Evolutionary conservation across 2,329 filamentous ascomycete genomes (phyloP), one percentile per base, ranked within the genome.

Genomic region (Pseudocercospora fijiensis): DNA sequence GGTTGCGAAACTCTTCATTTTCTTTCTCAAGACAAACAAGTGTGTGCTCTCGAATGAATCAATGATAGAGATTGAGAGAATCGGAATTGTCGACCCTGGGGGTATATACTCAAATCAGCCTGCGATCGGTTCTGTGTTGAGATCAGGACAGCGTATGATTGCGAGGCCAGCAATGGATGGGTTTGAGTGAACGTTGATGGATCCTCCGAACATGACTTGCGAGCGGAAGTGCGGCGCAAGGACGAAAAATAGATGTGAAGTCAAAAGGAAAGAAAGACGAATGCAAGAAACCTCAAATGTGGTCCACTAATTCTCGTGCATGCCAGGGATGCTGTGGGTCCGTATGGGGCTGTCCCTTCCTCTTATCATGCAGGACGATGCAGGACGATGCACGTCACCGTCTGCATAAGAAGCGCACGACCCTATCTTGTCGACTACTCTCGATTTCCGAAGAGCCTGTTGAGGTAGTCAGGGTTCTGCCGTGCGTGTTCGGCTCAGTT

Each of bases 251-350:
- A 45, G 43, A 49, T 22, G 45, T 49, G 45, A 49, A 49, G 45
- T 49, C 45, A 49, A 24, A 49, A 49, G 45, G 24, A 33, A 33
- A 33, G 30, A 33, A 30, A 33, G 37, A 41, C 22, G 45, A 49
- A 49, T 24, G 20, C 11, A 24, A 49, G 45, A 20, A 49, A 11
- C 43, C 7, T 10, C n/a, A 20, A 47, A 47, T 20, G 43, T 47
- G 43, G 43, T 47, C 10, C 43, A 47, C 43, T 47, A 47, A 20
- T 20, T 47, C 43, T 47, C 43, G 43, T 47, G 10, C 20, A 47
- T 47, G 43, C 43, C 43, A 47, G 43, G 43, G 43, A 47, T 47
- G 43, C 43, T 47, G 43, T 47, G 43, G 43, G 43, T 47, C 43
- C 43, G 43, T 47, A 24, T 47, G 43, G 43, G 43, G 18, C 43